These are phyloP conservation scores for Beauveria sp. DNA, from an alignment of 2,329 filamentous ascomycete genomes.

Conservation along the genomic window DNA sequence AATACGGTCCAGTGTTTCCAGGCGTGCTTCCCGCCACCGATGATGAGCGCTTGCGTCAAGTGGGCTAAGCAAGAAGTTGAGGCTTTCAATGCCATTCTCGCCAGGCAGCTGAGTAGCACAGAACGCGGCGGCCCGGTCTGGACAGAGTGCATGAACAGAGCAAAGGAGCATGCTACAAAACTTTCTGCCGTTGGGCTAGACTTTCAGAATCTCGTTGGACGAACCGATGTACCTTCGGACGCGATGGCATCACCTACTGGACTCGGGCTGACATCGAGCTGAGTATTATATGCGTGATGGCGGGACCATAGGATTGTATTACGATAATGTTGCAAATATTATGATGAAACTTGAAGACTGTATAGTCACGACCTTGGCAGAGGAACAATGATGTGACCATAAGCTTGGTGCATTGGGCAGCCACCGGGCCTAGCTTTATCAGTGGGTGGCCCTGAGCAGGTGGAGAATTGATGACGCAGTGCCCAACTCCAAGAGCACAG, in stretches of 20 bases:
- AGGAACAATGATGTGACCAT: not conserved
- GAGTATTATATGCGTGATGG: not conserved
- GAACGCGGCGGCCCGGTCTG: constrained; percentile 69
- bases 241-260: constrained; percentile 28
- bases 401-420: not conserved
- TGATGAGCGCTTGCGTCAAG: constrained; percentile 92
- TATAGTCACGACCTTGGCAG: not conserved
- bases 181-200: constrained; percentile 82
- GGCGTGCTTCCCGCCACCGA: constrained; percentile 71
- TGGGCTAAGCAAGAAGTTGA: constrained; percentile 98
- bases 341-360: constrained; percentile 1
- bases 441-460: not conserved
- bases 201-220: constrained; percentile 74
- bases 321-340: constrained; percentile 2
- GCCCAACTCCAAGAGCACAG: not conserved
- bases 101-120: constrained; percentile 78
- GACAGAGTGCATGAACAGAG: constrained; percentile 74
- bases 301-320: not conserved
- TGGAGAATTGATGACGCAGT: constrained; percentile 7
- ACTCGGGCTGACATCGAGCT: constrained; percentile 27
- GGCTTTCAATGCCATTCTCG: constrained; percentile 76
- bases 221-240: constrained; percentile 32
- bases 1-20: constrained; percentile 91
- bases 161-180: constrained; percentile 71
- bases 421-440: not conserved